These are phyloP conservation scores for Babesia ovis DNA, from an alignment of 169 alveolate genomes.

Conservation along the genomic window DNA sequence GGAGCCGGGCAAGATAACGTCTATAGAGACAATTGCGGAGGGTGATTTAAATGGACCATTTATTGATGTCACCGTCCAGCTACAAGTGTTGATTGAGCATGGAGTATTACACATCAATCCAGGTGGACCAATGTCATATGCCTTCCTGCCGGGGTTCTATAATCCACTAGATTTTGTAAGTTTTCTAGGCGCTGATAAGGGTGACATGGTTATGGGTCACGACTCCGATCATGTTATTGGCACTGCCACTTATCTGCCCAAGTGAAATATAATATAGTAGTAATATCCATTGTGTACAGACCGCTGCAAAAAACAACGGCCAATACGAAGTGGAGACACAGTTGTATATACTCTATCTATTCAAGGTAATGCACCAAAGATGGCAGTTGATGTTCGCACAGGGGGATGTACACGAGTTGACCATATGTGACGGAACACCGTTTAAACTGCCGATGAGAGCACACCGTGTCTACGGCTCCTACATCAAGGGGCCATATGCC, in stretches of 20 bases:
- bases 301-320: background rate
- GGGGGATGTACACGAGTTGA: slow-evolving; percentile 67
- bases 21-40: slow-evolving; percentile 47
- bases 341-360: slow-evolving; percentile 57
- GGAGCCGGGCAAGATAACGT: slow-evolving; percentile 38
- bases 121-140: slow-evolving; percentile 47
- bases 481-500: slow-evolving; percentile 63
- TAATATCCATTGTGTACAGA: background rate
- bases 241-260: too few species aligned
- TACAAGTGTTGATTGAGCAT: slow-evolving; percentile 54
- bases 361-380: slow-evolving; percentile 21
- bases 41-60: slow-evolving; percentile 54
- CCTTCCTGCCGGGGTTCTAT: slow-evolving; percentile 67
- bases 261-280: too few species aligned
- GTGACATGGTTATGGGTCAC: background rate
- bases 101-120: slow-evolving; percentile 52
- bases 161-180: slow-evolving; percentile 60
- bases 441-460: slow-evolving; percentile 55
- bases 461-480: slow-evolving; percentile 63
- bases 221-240: too few species aligned
- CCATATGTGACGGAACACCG: slow-evolving; percentile 42
- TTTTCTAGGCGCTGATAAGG: background rate
- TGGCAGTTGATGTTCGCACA: background rate
- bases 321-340: slow-evolving; percentile 40
- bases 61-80: slow-evolving; percentile 66